These are phyloP conservation scores for Exophiala calicioides DNA, from an alignment of 2,329 filamentous ascomycete genomes.

Conservation along the genomic window DNA sequence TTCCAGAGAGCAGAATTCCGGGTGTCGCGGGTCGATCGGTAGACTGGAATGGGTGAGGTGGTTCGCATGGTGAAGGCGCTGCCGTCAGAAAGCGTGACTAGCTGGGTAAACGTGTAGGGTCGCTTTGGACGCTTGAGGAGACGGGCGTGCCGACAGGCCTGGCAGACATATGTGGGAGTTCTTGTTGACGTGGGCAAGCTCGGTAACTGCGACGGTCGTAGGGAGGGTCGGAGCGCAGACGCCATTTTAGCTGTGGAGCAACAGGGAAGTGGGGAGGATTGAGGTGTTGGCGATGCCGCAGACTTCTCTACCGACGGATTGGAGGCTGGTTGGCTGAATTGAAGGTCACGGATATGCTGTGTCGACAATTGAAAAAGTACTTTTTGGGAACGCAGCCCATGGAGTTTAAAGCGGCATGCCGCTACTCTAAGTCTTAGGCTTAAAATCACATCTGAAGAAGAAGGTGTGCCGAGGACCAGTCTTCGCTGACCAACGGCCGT, in stretches of 20 bases:
- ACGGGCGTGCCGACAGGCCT: conserved; percentile 76
- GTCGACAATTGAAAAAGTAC: too few relatives aligned
- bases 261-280: too few relatives aligned
- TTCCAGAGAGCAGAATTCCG: conserved; percentile 92
- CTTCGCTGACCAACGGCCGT: too few relatives aligned
- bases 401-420: too few relatives aligned
- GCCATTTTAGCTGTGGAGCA: conserved; percentile 22
- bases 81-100: conserved; percentile 89
- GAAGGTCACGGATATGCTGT: too few relatives aligned
- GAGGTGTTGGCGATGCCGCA: too few relatives aligned
- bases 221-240: conserved; percentile 27
- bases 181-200: conserved; percentile 22
- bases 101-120: conserved; percentile 96
- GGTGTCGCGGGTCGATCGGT: conserved; percentile 73
- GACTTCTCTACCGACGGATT: too few relatives aligned
- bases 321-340: too few relatives aligned
- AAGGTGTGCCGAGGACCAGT: too few relatives aligned
- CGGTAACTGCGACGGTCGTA: conserved; percentile 26
- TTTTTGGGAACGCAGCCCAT: too few relatives aligned
- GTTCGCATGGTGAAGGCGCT: conserved; percentile 65
- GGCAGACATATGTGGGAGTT: conserved; percentile 47
- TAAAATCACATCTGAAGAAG: too few relatives aligned
- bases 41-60: conserved; percentile 56
- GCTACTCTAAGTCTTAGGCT: too few relatives aligned
- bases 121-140: conserved; percentile 85